A percentile compares a stretch with the other conserved stretches of the same genome.
Conservation (phyloP, 176 grass and related monocot genomes). For the Triticum turgidum region DNA sequence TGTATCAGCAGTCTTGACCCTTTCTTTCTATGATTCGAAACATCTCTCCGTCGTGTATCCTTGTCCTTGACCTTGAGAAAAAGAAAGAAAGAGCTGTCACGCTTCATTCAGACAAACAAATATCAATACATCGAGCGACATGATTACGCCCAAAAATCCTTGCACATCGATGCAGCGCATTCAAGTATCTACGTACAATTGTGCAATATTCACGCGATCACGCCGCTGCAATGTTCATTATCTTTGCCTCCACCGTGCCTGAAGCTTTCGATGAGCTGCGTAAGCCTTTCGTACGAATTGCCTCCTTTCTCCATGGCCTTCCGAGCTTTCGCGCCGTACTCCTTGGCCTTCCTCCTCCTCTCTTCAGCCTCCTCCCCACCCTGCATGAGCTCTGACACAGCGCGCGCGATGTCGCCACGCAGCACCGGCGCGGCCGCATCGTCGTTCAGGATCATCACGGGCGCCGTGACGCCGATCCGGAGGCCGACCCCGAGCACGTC, state of each 20-base stretch:
- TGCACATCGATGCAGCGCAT: neutral
- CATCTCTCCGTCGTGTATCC: too few species aligned
- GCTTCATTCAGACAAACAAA: neutral
- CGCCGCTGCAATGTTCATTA: neutral
- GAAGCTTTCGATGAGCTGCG: neutral
- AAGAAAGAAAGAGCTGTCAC: neutral
- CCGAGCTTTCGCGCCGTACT: slow-evolving; percentile 37
- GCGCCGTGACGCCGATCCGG: slow-evolving; percentile 16
- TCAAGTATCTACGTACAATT: neutral
- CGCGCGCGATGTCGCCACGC: slow-evolving; percentile 7
- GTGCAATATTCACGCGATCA: neutral
- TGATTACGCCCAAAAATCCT: neutral
- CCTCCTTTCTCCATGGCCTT: neutral
- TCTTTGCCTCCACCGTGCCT: neutral
- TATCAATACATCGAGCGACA: neutral
- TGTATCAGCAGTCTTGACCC: too few species aligned
- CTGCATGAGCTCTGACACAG: slow-evolving; percentile 42
- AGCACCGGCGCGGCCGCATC: neutral
- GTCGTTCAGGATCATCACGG: slow-evolving; percentile 3
- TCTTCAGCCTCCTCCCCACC: slow-evolving; percentile 27
- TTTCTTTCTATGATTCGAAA: too few species aligned
- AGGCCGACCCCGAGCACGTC: slow-evolving; percentile 49
- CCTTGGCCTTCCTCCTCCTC: slow-evolving; percentile 37
- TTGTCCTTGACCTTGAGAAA: too few species aligned
- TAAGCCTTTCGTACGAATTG: neutral